Evolutionary conservation across 768 basidiomycete species (phyloP), one percentile per base, ranked within the genome.

Genomic region (Termitomyces sp.): DNA sequence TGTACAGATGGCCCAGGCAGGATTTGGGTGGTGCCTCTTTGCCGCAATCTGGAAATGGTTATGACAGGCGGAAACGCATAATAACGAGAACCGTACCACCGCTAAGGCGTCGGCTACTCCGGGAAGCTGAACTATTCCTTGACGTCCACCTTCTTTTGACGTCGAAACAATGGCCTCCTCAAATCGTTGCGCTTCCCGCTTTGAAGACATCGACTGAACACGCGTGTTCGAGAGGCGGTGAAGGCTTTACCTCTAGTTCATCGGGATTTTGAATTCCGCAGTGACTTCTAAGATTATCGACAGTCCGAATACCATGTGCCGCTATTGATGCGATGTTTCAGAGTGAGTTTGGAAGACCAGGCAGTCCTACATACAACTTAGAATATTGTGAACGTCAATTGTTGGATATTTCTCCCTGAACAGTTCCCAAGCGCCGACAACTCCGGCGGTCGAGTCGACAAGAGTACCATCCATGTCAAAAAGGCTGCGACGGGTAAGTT

Each of bases 391-490:
- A 18, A 88, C 76, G 67, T 89, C 80, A 58, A 90, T 81, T 33
- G 68, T 69, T 3, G 86, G 84, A 68, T 94, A 94, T 57, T 80
- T 78, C 66, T 83, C 67, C 50, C 79, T 80, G 71, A 93, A 94
- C n/a, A 76, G 72, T 54, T 86, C 75, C 94, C 94, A 95, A 36
- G 92, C 91, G 28, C 87, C 90, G 28, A 82, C 73, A 33, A 95
- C 91, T 44, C 90, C 92, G 32, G 84, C 82, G 10, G 89, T 93
- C 20, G 90, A 93, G 67, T 94, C 89, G 62, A 90, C 79, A 52
- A 90, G 76, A 35, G 89, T 93, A 55, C 88, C 88, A 67, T 91
- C 89, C 89, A 90, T 91, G 68, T 91, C 88, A 65, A 90, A 90
- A 14, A 90, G 74, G 57, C 88, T 90, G 58, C 16, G 9, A 13